These are phyloP conservation scores for Auricularia cornea DNA, from an alignment of 768 basidiomycete species.

Conservation along the genomic window DNA sequence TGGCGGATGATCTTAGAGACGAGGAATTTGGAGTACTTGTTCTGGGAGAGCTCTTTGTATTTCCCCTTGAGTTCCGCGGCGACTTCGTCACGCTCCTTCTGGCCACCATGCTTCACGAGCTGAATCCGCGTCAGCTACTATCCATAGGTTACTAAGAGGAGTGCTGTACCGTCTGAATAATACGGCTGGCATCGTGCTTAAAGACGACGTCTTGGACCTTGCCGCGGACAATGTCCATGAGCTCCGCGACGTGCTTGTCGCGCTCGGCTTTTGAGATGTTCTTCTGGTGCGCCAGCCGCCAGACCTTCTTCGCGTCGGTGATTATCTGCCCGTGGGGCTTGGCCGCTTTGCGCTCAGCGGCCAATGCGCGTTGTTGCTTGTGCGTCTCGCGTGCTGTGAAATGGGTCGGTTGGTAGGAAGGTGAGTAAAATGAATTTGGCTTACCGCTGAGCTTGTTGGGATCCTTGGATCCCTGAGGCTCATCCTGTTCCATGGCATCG, in stretches of 20 bases:
- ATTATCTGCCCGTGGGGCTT: slow-evolving; percentile 72
- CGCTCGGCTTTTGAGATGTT: slow-evolving; percentile 62
- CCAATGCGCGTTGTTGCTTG: slow-evolving; percentile 56
- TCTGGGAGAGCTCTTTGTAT: slow-evolving; percentile 70
- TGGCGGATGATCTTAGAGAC: slow-evolving; percentile 68
- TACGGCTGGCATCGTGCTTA: slow-evolving; percentile 88
- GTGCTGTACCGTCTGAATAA: slow-evolving; percentile 49
- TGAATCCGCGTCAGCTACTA: slow-evolving; percentile 6
- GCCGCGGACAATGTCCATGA: slow-evolving; percentile 72
- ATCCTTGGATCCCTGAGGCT: not conserved
- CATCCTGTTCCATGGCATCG: slow-evolving; percentile 23
- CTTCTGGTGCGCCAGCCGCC: slow-evolving; percentile 69
- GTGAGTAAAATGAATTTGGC: not conserved
- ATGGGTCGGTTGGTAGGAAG: not conserved
- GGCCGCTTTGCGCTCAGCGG: slow-evolving; percentile 61
- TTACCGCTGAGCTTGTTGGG: not conserved
- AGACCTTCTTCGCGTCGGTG: slow-evolving; percentile 62
- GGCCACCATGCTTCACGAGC: slow-evolving; percentile 73
- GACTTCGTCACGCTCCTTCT: slow-evolving; percentile 66
- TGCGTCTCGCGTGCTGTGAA: slow-evolving; percentile 62
- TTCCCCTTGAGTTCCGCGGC: slow-evolving; percentile 76
- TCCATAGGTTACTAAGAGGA: not conserved
- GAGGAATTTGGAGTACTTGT: slow-evolving; percentile 89
- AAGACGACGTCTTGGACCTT: slow-evolving; percentile 78
- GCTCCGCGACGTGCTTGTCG: slow-evolving; percentile 58